phyloP scores from a whole-genome alignment of 108 stramenopile species.

The Aurantiochytrium sp. region DNA sequence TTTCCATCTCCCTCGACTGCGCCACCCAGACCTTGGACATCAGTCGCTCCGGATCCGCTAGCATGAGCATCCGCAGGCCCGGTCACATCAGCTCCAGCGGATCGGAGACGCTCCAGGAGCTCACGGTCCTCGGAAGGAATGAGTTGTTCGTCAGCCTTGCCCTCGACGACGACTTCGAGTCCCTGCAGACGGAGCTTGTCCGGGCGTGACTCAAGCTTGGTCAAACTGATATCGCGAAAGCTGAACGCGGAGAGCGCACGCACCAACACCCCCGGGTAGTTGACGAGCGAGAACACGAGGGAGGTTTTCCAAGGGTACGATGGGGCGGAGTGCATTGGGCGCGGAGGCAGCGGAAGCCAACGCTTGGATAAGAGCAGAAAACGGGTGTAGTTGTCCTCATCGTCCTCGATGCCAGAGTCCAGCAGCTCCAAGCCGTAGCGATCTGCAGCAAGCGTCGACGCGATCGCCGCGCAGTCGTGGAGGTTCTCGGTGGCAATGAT shows the following conservation, averaged over 20 bases:
- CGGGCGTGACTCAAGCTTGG: conserved; percentile 91
- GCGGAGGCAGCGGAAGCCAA: conserved; percentile 47
- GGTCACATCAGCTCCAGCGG: not conserved
- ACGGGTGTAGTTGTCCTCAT: conserved; percentile 91
- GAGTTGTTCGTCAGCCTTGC: not conserved
- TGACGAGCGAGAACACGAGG: conserved; percentile 84
- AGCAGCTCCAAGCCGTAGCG: conserved; percentile 80
- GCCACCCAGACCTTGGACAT: not conserved
- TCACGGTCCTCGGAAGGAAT: conserved; percentile 18
- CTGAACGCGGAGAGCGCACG: conserved; percentile 91
- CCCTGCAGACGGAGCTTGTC: conserved; percentile 25
- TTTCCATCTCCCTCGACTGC: conserved; percentile 19
- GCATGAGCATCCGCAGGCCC: not conserved
- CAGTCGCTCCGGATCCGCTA: not conserved
- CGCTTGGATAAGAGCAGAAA: conserved; percentile 77
- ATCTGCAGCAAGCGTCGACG: conserved; percentile 73
- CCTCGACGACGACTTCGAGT: not conserved
- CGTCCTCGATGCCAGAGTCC: conserved; percentile 85
- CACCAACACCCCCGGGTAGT: conserved; percentile 83
- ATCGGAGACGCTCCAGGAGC: conserved; percentile 42
- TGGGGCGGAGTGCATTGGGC: conserved; percentile 51
- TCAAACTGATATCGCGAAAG: conserved; percentile 85
- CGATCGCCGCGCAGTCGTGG: not conserved
- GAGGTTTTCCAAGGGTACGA: conserved; percentile 64
- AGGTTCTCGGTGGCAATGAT: conserved; percentile 67